Evolutionary conservation across 2,329 filamentous ascomycete species (phyloP), one percentile per base, ranked within the genome.

Genomic region (Claviceps sp.): DNA sequence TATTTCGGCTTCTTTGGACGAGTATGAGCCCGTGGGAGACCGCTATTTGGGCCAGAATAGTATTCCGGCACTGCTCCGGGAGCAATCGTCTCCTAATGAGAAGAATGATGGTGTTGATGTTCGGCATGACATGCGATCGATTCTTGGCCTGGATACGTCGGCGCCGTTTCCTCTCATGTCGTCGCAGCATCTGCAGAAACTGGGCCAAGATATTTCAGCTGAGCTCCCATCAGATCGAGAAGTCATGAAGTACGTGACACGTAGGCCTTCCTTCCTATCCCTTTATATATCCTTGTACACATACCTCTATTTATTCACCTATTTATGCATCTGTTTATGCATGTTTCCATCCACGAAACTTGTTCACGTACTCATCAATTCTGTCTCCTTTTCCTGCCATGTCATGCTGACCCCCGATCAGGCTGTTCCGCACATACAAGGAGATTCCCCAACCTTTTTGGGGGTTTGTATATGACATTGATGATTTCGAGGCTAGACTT

Each of bases 121-220:
- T 50, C 76, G 80, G 49, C 74, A 76, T 58, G 80, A 83, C 64
- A 83, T 83, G 73, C 73, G 79, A 53, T 81, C 80, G 44, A 83
- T 84, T 48, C 69, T 83, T 23, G 80, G 80, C 14, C 68, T 84
- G 38, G 80, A 84, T 60, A 82, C 79, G 52, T 82, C 79, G 37
- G 80, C 80, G 34, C 79, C 80, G 2, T 84, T 83, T 59, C 80
- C 80, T 26, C 71, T 84, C 59, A 84, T 83, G 80, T 83, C 80
- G 7, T 71, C 76, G 17, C 72, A 75, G 36, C 79, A 83, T 54
- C 72, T 84, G 40, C 77, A 82, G 56, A 72, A 70, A 50, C 65
- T 83, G 54, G 79, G 79, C 0, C 68, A 73, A 26, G 80, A 84
- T 54, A 83, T 83, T 47, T 76, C 76, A 2, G 68, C 73, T 6